Evolutionary conservation across 345 rosid species (phyloP).

Genomic region (Combretum micranthum): DNA sequence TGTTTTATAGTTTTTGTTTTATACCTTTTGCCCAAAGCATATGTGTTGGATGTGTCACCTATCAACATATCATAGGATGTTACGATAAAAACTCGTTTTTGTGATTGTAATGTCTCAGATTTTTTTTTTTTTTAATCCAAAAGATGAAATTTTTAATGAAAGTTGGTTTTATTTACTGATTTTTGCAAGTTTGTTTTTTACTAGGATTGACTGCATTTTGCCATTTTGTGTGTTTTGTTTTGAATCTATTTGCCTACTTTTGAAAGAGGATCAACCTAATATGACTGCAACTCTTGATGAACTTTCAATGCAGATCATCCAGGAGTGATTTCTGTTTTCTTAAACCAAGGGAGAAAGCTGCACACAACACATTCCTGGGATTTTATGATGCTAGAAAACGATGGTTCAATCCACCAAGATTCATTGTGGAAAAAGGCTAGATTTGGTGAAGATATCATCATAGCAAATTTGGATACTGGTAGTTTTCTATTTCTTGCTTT

Average conservation of each 20-base stretch:
- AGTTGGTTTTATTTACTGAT: no score
- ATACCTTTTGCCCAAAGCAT: no score
- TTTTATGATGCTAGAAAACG: slow-evolving; percentile 34
- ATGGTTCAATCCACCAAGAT: slow-evolving; percentile 14
- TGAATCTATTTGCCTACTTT: not conserved
- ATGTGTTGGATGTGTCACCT: no score
- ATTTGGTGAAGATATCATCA: slow-evolving; percentile 41
- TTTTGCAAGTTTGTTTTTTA: no score
- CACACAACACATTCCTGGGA: slow-evolving; percentile 61
- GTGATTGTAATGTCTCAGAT: not conserved
- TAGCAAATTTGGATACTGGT: slow-evolving; percentile 62
- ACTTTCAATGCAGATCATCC: slow-evolving; percentile 31
- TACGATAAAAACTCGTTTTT: no score
- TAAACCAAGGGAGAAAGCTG: slow-evolving; percentile 28
- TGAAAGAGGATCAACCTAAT: no score
- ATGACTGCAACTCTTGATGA: no score
- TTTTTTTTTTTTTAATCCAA: not conserved
- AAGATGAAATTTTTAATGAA: no score
- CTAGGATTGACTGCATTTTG: no score
- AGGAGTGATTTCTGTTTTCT: slow-evolving; percentile 36
- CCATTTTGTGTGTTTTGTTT: no score
- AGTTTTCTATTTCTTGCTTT: not conserved
- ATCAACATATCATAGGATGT: no score
- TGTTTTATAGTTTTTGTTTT: not conserved
- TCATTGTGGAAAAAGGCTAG: slow-evolving; percentile 38